Evolutionary conservation across 306 rosid species (phyloP), one percentile per base, ranked within the genome.

Genomic region (Quercus parvula): DNA sequence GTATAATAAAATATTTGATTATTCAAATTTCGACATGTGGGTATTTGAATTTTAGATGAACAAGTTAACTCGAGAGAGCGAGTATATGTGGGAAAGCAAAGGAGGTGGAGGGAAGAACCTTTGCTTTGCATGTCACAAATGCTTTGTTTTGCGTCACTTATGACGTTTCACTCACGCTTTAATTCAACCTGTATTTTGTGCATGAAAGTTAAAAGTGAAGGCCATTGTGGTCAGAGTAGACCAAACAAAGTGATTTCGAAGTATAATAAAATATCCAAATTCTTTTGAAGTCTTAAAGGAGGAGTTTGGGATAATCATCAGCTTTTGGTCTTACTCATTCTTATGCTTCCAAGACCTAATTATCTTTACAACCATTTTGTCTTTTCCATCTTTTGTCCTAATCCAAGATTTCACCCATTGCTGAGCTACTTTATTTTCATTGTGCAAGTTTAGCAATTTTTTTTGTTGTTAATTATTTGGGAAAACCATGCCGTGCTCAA

Each of bases 171-270:
- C 17, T 18, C 54, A 44, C 75, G 61, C 68, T 28, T 77, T 62
- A 81, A 56, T 78, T 78, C 78, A 75, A 72, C 71, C 30, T 12
- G 46, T 80, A 41, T 41, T 41, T 44, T 28, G 38, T 75, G 81
- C 84, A 78, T 85, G 77, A 77, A 63, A 82, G 66, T 75, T 62
- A 71, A 73, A 59, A 70, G 57, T 74, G 56, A 80, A 74, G 67
- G 30, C 35, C 49, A 28, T 56, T 51, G 54, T 78, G 84, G 81
- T 41, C 12, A 41, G 46, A 41, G 83, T 73, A 56, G 1, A 68
- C 79, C 81, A 71, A 78, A 78, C 77, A 82, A 84, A 86, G 13
- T 78, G 87, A 76, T 84, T 89, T 73, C 73, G 78, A 76, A 82
- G 81, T 9, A 79, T 77, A 74, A 72, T 3, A 24, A 62, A 5